A percentile compares a stretch with the other conserved stretches of the same genome.
These are phyloP conservation scores for Amanita pallidorosea DNA, from an alignment of 768 basidiomycete genomes.

Conservation along the genomic window DNA sequence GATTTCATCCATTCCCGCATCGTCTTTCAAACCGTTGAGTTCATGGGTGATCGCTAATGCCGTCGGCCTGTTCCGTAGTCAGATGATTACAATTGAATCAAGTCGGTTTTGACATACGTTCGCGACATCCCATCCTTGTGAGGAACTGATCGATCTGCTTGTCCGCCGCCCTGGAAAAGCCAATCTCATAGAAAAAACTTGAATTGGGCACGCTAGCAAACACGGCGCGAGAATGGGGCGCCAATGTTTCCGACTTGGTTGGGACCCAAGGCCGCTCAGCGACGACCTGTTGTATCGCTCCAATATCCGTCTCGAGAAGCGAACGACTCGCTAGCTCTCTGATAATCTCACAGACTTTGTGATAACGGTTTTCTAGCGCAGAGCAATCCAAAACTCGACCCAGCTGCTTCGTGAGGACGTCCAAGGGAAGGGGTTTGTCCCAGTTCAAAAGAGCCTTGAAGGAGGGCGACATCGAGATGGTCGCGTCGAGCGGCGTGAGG, in stretches of 20 bases:
- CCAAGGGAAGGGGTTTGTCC: conserved; percentile 22
- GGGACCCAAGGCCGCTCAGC: conserved; percentile 23
- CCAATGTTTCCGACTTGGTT: not conserved
- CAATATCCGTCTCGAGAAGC: conserved; percentile 11
- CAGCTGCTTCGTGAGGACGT: conserved; percentile 24
- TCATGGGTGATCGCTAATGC: conserved; percentile 16
- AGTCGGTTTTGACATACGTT: conserved; percentile 16
- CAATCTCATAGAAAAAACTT: conserved; percentile 17
- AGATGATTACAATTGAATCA: not conserved
- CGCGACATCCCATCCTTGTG: conserved; percentile 24
- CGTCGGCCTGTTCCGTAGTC: conserved; percentile 17
- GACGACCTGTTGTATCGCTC: conserved; percentile 10
- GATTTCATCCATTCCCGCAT: conserved; percentile 5
- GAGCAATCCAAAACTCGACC: conserved; percentile 10
- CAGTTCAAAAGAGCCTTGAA: conserved; percentile 26
- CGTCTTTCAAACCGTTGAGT: conserved; percentile 12
- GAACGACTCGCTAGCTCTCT: conserved; percentile 18
- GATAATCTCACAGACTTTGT: conserved; percentile 15
- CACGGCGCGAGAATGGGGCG: not conserved
- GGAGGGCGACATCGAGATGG: conserved; percentile 14
- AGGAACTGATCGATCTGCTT: conserved; percentile 14
- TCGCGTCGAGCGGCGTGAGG: conserved; percentile 19
- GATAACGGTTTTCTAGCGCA: conserved; percentile 6
- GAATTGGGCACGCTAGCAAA: not conserved
- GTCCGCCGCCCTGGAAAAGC: conserved; percentile 10